Evolutionary conservation across 1,284 basidiomycete genomes (phyloP).

Genomic region (Cerioporus squamosus): DNA sequence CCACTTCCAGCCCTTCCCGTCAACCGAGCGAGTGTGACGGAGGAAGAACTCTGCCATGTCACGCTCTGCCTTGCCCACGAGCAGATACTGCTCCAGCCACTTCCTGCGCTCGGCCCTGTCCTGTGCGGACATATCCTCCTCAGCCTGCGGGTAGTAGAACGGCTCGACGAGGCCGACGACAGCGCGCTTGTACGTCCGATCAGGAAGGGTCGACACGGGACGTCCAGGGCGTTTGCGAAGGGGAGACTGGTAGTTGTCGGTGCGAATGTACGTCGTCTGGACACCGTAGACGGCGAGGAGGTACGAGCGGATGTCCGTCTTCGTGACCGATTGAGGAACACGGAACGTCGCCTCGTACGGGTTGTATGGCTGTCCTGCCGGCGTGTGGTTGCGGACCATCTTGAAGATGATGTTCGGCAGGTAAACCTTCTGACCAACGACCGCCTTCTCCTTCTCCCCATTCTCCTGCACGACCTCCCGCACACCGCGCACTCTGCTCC

Average conservation of each 20-base stretch:
- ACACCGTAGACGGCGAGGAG: slow-evolving; percentile 86
- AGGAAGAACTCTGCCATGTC: slow-evolving; percentile 49
- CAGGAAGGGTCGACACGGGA: slow-evolving; percentile 33
- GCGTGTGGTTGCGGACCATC: slow-evolving; percentile 86
- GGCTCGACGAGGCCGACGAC: slow-evolving; percentile 88
- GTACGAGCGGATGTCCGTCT: slow-evolving; percentile 90
- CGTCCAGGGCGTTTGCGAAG: slow-evolving; percentile 43
- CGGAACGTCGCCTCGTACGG: slow-evolving; percentile 95
- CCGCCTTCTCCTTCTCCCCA: slow-evolving; percentile 47
- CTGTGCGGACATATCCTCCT: slow-evolving; percentile 71
- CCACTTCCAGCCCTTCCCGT: slow-evolving; percentile 48
- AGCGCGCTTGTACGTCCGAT: slow-evolving; percentile 82
- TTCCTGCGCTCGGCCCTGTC: slow-evolving; percentile 59
- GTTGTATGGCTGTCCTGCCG: slow-evolving; percentile 82
- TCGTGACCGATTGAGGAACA: slow-evolving; percentile 84
- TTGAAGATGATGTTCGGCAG: slow-evolving; percentile 88
- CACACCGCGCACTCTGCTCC: slow-evolving; percentile 71
- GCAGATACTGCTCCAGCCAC: slow-evolving; percentile 65
- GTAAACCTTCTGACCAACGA: slow-evolving; percentile 84
- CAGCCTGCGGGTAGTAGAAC: slow-evolving; percentile 86
- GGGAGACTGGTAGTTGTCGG: slow-evolving; percentile 84
- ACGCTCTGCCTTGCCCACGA: slow-evolving; percentile 45
- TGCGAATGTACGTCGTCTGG: slow-evolving; percentile 90
- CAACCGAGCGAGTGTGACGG: slow-evolving; percentile 50
- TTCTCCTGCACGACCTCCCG: slow-evolving; percentile 41